Conservation (phyloP, 495 filamentous ascomycete genomes). For the Chaetomium tenue region DNA sequence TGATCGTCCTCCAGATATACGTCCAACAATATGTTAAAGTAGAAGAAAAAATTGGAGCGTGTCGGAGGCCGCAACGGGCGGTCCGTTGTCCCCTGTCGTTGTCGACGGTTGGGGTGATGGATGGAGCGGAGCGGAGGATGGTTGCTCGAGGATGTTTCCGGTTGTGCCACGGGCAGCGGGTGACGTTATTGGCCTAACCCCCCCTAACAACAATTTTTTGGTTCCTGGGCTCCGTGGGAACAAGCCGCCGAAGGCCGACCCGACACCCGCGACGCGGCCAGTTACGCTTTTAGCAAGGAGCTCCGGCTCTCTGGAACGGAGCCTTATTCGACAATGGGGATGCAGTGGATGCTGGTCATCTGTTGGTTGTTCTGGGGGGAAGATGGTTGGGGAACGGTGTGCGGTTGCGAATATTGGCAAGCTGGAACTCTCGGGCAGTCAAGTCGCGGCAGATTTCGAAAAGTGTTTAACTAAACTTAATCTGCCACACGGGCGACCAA, state of each 20-base stretch:
- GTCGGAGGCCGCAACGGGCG: slow-evolving; percentile 20
- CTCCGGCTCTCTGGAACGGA: background rate
- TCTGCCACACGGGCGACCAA: slow-evolving; percentile 6
- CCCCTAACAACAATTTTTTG: slow-evolving; percentile 23
- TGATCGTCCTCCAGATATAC: slow-evolving; percentile 2
- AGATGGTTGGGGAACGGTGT: background rate
- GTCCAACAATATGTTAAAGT: background rate
- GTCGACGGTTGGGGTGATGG: slow-evolving; percentile 5
- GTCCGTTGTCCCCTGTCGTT: slow-evolving; percentile 12
- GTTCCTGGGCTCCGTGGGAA: background rate
- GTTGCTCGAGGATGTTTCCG: slow-evolving; percentile 23
- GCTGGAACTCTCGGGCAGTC: background rate
- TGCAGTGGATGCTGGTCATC: background rate
- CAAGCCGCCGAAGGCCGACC: background rate
- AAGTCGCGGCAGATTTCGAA: slow-evolving; percentile 2
- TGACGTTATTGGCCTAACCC: slow-evolving; percentile 33
- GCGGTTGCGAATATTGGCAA: slow-evolving; percentile 3
- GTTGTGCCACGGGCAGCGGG: slow-evolving; percentile 26
- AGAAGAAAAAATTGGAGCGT: background rate
- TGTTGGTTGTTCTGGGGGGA: background rate
- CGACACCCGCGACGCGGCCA: background rate
- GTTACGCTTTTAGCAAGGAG: background rate
- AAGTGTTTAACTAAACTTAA: background rate
- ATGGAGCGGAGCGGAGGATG: slow-evolving; percentile 10
- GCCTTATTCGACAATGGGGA: background rate